These are phyloP conservation scores for Leccinum pellstonianum DNA, from an alignment of 768 basidiomycete species.

Conservation along the genomic window DNA sequence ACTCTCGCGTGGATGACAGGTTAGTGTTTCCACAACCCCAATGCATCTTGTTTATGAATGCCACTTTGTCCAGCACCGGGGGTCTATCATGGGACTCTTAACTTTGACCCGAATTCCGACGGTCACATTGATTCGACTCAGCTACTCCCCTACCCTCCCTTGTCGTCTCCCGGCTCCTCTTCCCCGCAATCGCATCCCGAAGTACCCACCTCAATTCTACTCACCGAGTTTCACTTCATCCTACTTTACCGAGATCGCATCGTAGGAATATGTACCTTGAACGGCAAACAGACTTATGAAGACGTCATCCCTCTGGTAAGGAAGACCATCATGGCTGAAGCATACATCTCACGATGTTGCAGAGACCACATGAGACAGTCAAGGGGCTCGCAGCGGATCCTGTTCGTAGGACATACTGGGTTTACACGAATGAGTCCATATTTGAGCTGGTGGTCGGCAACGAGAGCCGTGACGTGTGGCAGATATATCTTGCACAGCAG, in stretches of 20 bases:
- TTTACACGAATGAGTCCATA: slow-evolving; percentile 84
- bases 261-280: slow-evolving; percentile 72
- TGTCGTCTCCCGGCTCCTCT: slow-evolving; percentile 30
- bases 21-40: slow-evolving; percentile 31
- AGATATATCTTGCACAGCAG: slow-evolving; percentile 76
- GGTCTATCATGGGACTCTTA: slow-evolving; percentile 80
- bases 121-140: slow-evolving; percentile 76
- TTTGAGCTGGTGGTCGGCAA: slow-evolving; percentile 84
- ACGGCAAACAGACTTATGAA: slow-evolving; percentile 82
- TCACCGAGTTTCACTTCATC: slow-evolving; percentile 93
- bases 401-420: slow-evolving; percentile 89
- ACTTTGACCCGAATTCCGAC: slow-evolving; percentile 66
- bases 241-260: slow-evolving; percentile 80
- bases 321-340: not conserved
- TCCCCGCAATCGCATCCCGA: slow-evolving; percentile 29
- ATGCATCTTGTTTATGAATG: slow-evolving; percentile 4
- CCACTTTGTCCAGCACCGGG: slow-evolving; percentile 60
- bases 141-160: slow-evolving; percentile 72
- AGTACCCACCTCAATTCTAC: slow-evolving; percentile 69
- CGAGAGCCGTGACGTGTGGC: slow-evolving; percentile 95
- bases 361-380: slow-evolving; percentile 78
- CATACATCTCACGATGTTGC: slow-evolving; percentile 10
- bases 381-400: slow-evolving; percentile 81
- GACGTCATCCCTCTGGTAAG: slow-evolving; percentile 78
- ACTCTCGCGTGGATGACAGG: slow-evolving; percentile 91